Base-by-base conservation (phyloP, 306 rosid species). In the Pterocarpus santalinus region DNA sequence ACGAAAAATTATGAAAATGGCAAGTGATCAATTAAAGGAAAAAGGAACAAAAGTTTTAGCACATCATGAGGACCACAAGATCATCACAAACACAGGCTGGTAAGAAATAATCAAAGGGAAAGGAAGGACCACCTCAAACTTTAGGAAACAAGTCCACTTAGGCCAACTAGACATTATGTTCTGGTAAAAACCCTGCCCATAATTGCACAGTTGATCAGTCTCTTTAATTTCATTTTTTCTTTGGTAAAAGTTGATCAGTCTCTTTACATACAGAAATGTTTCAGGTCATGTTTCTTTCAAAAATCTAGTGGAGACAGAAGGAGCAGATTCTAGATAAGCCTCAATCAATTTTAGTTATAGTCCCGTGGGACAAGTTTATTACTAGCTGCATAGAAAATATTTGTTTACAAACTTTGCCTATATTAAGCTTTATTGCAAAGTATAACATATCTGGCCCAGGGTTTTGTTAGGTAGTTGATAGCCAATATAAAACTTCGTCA, bases 61-160 rank as follows among this genome's bases (percentile, higher is more conserved):
- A 77, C 34, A 61, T 36, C 7, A 22, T 34, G 80, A 64, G 86
- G 88, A 84, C 86, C 88, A 80, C 83, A 65, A 69, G 66, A 80
- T 34, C 63, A 77, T 80, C 55, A 61, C 61, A 56, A 55, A 68
- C 77, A 67, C 69, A 60, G 72, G 64, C 73, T 77, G 73, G 73
- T 49, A 34, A 2, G 34, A 49, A 72, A 60, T 64, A 68, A 82
- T 68, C 64, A 51, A 55, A 62, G 75, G 32, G 60, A 47, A 52
- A 34, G 41, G 47, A 13, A 83, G 90, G 89, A 79, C 85, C 89
- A 88, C 86, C 7, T 32, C n/a, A 69, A 58, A 30, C 64, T 72
- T 65, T 35, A 69, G 49, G 56, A 35, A 79, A 72, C 22, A 35
- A 67, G 57, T 43, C 81, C 72, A 71, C 46, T n/a, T 30, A 86